Base-by-base conservation (phyloP, 257 asterid species). In the Jaltomata sinuosa region DNA sequence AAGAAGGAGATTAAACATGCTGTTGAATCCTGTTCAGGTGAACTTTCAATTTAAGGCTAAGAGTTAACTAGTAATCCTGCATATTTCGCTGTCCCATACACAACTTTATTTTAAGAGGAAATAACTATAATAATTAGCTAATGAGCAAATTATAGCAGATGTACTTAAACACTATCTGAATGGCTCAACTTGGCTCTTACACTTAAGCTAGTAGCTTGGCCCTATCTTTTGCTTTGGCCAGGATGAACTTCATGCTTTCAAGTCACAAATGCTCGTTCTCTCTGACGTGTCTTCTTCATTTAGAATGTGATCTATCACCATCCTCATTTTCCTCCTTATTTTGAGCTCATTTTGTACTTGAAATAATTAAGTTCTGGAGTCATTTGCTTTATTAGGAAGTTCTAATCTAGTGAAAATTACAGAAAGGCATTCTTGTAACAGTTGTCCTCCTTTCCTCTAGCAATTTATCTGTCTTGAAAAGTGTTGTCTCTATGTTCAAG, bases 21-120 rank as follows among this genome's bases (percentile, higher is more conserved):
- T 94, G 82, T 87, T 93, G 89, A 94, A 94, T 83, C 98, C 98
- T 84, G 90, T 91, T 76, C 98, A 94, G 98, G 98, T 93, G 88
- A 78, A 79, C 31, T 74, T 83, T 69, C 86, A 81, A 77, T 77
- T 77, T 8, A 47, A 27, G 25, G 45, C 25, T 19, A 47, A 4
- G 14, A 50, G 9, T 49, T 27, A 47, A 18, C 45, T 25, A 16
- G 29, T 49, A 49, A 18, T 47, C 62, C 27, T 77, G 62, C 45
- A 27, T 49, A 77, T 27, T 12, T 40, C n/a, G 34, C 54, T 71
- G 21, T 40, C 11, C 53, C 79, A 71, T 11, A 0, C 82, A 16
- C 16, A 16, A 5, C 59, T 74, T 29, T 49, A 29, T 10, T 49
- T 34, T 49, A 49, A 34, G 49, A 49, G 27, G 45, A 16, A 77